Evolutionary conservation across 352 stramenopile genomes (phyloP), one percentile per base, ranked within the genome.

Genomic region (Phytophthora hybrid): DNA sequence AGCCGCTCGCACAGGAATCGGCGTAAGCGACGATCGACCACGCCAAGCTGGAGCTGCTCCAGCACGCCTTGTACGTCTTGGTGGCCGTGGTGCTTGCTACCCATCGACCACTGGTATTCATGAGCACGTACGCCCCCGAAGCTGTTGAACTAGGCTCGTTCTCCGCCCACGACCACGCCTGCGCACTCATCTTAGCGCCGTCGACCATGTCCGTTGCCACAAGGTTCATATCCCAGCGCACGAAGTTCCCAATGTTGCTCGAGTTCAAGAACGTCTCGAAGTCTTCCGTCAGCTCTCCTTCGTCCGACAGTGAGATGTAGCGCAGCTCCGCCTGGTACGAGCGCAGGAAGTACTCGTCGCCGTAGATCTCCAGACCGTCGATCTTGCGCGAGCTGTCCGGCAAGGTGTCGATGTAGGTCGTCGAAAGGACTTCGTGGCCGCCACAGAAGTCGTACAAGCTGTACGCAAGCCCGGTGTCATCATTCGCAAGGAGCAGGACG

Each of bases 221-320:
- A 13, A 92, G 69, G 52, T 90, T 86, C 44, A 86, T 52, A 64
- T 89, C 84, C 81, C 79, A 88, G 3, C 82, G 74, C n/a, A 90
- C 70, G 59, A 79, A 87, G 55, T 84, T 84, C 60, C 49, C 67
- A 16, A 82, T 77, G 59, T 85, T 90, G 54, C 55, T 62, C 3
- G 76, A 56, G 29, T 78, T 76, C 60, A 90, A 73, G 59, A 75
- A 82, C 9, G 75, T 72, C 11, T 69, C 57, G 19, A 80, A 60
- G 4, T 73, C 32, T 11, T 80, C 54, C 0, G 71, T 78, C 1
- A 89, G 23, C 21, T 44, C 39, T 18, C 62, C 78, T 21, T 16
- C 63, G 21, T 78, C 76, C 9, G 73, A 77, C 1, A 89, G 66
- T 34, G 81, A 85, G n/a, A 85, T 82, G 58, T 90, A 89, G 1